Percentiles rank a stretch among this genome's conserved stretches.
Conservation (phyloP, 2,329 filamentous ascomycete genomes). For the Aureobasidium musti region DNA sequence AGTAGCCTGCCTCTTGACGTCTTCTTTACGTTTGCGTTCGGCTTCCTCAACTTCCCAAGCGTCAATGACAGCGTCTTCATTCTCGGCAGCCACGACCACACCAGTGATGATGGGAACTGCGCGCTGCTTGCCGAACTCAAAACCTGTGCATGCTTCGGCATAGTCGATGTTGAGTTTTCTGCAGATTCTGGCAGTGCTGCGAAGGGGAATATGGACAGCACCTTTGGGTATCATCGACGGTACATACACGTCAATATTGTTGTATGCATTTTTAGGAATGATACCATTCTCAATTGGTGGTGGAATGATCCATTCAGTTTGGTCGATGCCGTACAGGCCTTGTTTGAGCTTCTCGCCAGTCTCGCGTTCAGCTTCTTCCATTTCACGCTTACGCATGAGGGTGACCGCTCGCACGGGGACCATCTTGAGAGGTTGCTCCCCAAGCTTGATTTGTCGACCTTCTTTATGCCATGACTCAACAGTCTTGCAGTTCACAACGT, state of each 20-base stretch:
- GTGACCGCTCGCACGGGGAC: conserved; percentile 93
- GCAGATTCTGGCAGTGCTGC: conserved; percentile 76
- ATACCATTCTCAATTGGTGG: conserved; percentile 78
- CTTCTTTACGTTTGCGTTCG: conserved; percentile 74
- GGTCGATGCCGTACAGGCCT: conserved; percentile 76
- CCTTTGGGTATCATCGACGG: conserved; percentile 88
- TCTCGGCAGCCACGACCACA: conserved; percentile 81
- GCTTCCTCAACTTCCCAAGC: conserved; percentile 74
- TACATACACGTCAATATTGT: conserved; percentile 95
- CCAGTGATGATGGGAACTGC: conserved; percentile 90
- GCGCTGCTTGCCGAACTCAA: conserved; percentile 93
- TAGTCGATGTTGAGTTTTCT: conserved; percentile 82
- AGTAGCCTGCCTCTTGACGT: conserved; percentile 75
- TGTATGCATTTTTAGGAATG: conserved; percentile 92
- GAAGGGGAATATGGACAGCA: conserved; percentile 78
- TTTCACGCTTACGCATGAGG: conserved; percentile 79
- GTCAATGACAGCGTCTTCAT: conserved; percentile 72
- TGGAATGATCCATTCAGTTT: conserved; percentile 96
- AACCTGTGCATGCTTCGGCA: conserved; percentile 92
- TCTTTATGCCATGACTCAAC: conserved; percentile 98
- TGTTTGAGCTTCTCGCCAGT: conserved; percentile 84
- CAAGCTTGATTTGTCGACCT: conserved; percentile 71
- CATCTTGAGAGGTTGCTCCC: conserved; percentile 75
- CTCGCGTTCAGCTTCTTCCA: conserved; percentile 78
- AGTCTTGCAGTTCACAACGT: conserved; percentile 83